Evolutionary conservation across 805 yeast species (phyloP), one percentile per base, ranked within the genome.

Genomic region (Cyberlindnera subsufficiens): DNA sequence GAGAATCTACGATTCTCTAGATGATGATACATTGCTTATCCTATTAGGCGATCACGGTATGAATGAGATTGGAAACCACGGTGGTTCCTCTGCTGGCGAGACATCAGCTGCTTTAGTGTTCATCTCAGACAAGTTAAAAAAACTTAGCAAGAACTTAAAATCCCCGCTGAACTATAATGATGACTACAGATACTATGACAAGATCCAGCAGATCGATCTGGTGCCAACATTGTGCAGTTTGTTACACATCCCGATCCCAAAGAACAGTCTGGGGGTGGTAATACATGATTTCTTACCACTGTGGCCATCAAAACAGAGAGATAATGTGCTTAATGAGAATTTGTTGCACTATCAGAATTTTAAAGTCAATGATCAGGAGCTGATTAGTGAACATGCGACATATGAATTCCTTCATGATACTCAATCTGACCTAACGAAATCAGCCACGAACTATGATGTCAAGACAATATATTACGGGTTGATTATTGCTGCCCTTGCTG

Each of bases 41-140:
- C 75, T 90, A 0, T 65, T 86, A 69, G 98, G 98, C 0, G 98
- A 90, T 54, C 98, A 90, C 61, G 98, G 97, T 4, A 90, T 90
- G 97, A 89, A 89, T 57, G 95, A 89, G 40, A 77, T 84, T 4
- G 97, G 97, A 1, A 91, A 90, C 54, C 98, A 93, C 60, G 99
- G 99, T 7, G 99, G 98, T 1, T 86, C 97, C 0, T 85, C 96
- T 3, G 59, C 72, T 0, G 96, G 96, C 2, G 99, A 93, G 61
- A 91, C 97, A 0, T 84, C 89, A 14, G 83, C 99, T 1, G 97
- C 84, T 0, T 54, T 93, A 55, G 65, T 80, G 1, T 71, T 91
- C 35, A 65, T 85, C 0, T 82, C 96, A 0, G 77, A 82, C 8
- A 73, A 74, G 51, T 74, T 89, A 42, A 50, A 65, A 38, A 43